Percentiles rank a stretch among this genome's conserved stretches.
phyloP scores from a whole-genome alignment of 139 green algal species.

The Marvania coccoides region DNA sequence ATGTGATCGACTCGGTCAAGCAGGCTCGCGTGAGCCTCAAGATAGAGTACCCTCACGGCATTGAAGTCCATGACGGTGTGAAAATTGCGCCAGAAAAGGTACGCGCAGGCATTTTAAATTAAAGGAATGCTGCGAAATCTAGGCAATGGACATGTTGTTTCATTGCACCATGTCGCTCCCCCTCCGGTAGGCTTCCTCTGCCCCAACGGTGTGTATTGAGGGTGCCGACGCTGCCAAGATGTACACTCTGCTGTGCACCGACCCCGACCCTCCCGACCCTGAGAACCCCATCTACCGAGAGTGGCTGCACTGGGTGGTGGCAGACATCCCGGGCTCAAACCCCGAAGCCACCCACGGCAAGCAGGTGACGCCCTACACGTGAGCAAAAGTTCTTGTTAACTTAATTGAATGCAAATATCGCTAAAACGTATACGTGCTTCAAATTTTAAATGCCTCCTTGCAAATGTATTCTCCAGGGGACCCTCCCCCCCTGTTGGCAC shows the following conservation, averaged over 20 bases:
- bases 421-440: too few species aligned
- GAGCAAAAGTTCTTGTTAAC: too few species aligned
- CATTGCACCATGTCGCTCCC: too few species aligned
- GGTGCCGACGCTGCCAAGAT: neutral
- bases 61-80: too few species aligned
- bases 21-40: neutral
- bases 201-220: neutral
- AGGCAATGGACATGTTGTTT: too few species aligned
- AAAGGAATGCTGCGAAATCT: too few species aligned
- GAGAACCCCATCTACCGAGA: neutral
- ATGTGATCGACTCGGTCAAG: neutral
- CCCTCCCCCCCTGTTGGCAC: constrained; percentile 4
- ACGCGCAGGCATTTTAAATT: too few species aligned
- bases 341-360: neutral
- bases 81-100: too few species aligned
- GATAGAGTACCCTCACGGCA: neutral
- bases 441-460: too few species aligned
- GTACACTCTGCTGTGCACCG: neutral
- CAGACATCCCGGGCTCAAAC: neutral
- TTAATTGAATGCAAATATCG: too few species aligned
- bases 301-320: neutral
- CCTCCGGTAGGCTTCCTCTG: neutral
- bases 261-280: neutral
- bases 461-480: too few species aligned
- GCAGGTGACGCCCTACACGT: neutral